These are phyloP conservation scores for Coccomyxa sp. DNA, from an alignment of 139 green algal genomes.

Conservation along the genomic window DNA sequence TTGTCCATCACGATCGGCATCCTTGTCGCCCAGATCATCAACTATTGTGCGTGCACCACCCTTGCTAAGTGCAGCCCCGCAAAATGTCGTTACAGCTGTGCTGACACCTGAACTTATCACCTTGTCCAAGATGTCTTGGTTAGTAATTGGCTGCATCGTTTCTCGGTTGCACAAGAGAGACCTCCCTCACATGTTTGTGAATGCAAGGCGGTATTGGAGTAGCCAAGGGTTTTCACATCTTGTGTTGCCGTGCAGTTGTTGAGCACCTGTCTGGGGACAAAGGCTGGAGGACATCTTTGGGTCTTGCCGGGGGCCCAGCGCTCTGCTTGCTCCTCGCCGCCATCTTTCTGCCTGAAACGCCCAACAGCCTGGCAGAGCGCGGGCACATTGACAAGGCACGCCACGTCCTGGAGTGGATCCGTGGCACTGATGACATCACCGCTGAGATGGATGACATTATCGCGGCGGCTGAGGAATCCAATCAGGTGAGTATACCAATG, in stretches of 20 bases:
- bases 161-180: no score
- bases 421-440: conserved; percentile 16
- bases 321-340: conserved; percentile 30
- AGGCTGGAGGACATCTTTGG: conserved; percentile 27
- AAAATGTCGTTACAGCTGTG: neutral
- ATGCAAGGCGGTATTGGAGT: no score
- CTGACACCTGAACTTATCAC: neutral
- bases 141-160: no score
- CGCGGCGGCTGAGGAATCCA: conserved; percentile 5
- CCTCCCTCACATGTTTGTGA: no score
- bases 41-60: conserved; percentile 16
- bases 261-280: neutral
- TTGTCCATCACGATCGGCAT: conserved; percentile 43
- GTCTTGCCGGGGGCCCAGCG: conserved; percentile 18
- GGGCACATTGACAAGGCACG: conserved; percentile 9
- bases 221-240: no score
- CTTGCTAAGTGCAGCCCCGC: neutral
- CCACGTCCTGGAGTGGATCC: conserved; percentile 7
- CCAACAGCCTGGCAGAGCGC: conserved; percentile 72
- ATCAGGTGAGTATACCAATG: neutral
- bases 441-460: conserved; percentile 17
- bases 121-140: neutral
- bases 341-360: conserved; percentile 70
- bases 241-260: neutral
- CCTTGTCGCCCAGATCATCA: conserved; percentile 31